These are phyloP conservation scores for Acanthochlamys bracteata DNA, from an alignment of 106 monocot species.

Conservation along the genomic window DNA sequence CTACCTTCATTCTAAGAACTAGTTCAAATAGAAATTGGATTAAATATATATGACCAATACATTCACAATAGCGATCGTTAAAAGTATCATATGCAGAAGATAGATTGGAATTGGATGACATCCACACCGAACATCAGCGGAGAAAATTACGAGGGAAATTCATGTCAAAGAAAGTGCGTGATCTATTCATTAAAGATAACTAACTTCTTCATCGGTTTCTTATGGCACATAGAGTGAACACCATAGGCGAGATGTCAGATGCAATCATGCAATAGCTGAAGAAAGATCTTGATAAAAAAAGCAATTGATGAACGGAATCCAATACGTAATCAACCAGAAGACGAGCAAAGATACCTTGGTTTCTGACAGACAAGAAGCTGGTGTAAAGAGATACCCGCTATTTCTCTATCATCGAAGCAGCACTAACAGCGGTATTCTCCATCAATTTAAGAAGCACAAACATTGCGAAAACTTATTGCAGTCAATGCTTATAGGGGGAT, in stretches of 20 bases:
- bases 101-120: constrained; percentile 20
- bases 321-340: background rate
- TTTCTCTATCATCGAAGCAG: background rate
- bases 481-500: background rate
- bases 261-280: constrained; percentile 2
- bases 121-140: background rate
- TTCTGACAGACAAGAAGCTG: background rate
- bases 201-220: background rate
- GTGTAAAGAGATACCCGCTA: background rate
- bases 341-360: background rate
- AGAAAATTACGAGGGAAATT: background rate
- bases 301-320: background rate
- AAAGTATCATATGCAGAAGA: constrained; percentile 30
- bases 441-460: background rate
- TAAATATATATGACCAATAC: too few species aligned
- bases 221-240: background rate
- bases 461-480: background rate
- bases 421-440: background rate
- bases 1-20: too few species aligned
- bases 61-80: too few species aligned
- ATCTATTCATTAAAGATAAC: background rate
- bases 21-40: too few species aligned
- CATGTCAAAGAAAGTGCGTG: background rate
- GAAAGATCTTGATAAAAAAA: background rate
- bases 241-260: background rate